Percentiles rank a stretch among this genome's conserved stretches.
Evolutionary conservation across 192 early-diverging fungal genomes (phyloP).

Genomic region (Dissophora globulifera): DNA sequence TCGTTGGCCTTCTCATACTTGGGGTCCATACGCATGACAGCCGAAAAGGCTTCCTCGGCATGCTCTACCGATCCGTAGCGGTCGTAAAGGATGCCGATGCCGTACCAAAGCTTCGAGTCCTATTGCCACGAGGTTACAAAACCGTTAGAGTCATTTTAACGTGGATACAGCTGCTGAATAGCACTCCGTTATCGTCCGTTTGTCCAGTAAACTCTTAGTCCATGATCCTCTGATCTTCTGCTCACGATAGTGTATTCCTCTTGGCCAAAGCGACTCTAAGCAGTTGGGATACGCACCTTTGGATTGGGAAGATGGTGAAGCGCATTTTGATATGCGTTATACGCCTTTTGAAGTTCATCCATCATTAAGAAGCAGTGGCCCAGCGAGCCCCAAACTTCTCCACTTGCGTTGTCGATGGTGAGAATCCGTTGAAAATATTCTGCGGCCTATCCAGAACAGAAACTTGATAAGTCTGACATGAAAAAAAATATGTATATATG

Average conservation of each 20-base stretch:
- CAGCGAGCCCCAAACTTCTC: slow-evolving; percentile 94
- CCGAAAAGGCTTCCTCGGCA: slow-evolving; percentile 95
- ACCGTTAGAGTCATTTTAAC: too few species aligned
- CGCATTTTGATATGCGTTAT: slow-evolving; percentile 96
- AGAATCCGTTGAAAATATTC: slow-evolving; percentile 94
- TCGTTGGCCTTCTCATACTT: slow-evolving; percentile 98
- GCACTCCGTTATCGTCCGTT: too few species aligned
- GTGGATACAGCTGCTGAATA: too few species aligned
- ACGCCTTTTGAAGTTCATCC: slow-evolving; percentile 95
- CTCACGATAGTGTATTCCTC: too few species aligned
- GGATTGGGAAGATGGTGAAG: slow-evolving; percentile 91
- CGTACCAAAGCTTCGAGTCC: slow-evolving; percentile 99
- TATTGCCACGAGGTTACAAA: slow-evolving; percentile 36
- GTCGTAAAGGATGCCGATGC: slow-evolving; percentile 97
- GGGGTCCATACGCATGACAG: slow-evolving; percentile 95
- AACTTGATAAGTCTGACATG: too few species aligned
- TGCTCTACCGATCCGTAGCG: slow-evolving; percentile 96
- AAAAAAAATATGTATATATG: too few species aligned
- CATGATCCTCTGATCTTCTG: too few species aligned
- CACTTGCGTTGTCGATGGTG: slow-evolving; percentile 82
- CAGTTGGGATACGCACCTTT: slow-evolving; percentile 72
- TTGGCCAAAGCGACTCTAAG: not conserved
- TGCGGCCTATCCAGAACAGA: slow-evolving; percentile 72
- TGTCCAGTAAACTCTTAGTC: too few species aligned
- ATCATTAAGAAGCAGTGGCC: slow-evolving; percentile 98